Base-by-base conservation (phyloP, 306 rosid genomes). In the Biancaea sappan region DNA sequence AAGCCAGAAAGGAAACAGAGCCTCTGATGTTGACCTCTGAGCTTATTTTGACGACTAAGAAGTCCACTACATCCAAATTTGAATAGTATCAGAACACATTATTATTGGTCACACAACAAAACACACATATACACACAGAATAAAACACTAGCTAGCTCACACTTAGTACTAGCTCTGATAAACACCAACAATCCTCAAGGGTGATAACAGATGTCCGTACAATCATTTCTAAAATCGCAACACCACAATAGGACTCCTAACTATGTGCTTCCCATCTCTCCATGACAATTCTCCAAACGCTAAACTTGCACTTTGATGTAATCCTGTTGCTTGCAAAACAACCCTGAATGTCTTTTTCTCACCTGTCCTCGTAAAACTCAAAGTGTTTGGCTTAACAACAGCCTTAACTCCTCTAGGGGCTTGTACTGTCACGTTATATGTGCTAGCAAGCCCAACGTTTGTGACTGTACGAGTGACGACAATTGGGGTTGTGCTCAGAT, bases 231-330 rank as follows among this genome's bases (percentile, higher is more conserved):
- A 11, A 19, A 50, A 18, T 0, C 6, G 60, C 16, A 3, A 29
- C 3, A 57, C 48, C 0, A 48, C 38, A 16, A 76, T 57, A 44
- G 80, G 80, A 57, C 80, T 76, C 24, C 41, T 76, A 0, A 76
- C 80, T 14, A 0, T 6, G 46, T 76, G 75, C 3, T 67, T 76
- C 2, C 74, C 80, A 57, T 67, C 12, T 2, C 40, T 43, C 80
- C 80, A 76, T 5, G 1, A 12, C 58, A 76, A 68, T 2, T 57
- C 70, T 2, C 80, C 80, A 32, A 58, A 58, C 16, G 35, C 4
- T 35, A 60, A 68, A 3, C 3, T 5, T n/a, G 50, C 18, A 50
- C 3, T 3, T 6, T 18, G 25, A 19, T 11, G 1, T 4, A 8
- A 50, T 18, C 21, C 6, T 3, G 2, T 50, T 50, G 56, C 56